Conservation (phyloP, 2,329 filamentous ascomycete species). For the Fusarium chaquense region DNA sequence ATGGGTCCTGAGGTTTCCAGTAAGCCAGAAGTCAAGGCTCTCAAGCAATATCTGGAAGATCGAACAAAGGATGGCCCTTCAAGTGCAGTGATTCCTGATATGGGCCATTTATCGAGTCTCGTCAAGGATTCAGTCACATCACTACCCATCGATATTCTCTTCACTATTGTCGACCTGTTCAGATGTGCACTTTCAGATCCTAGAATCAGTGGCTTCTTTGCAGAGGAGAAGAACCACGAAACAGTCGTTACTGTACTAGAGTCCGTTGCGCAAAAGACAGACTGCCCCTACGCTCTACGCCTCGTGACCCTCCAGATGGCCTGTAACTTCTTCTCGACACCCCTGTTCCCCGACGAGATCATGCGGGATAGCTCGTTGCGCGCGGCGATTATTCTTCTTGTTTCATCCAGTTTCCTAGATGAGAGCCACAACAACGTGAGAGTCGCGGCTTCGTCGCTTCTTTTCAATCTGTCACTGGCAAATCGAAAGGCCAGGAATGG, state of each 20-base stretch:
- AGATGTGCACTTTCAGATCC: conserved; percentile 81
- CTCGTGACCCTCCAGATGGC: conserved; percentile 85
- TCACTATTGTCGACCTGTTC: conserved; percentile 87
- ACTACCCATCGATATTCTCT: conserved; percentile 75
- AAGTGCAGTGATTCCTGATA: conserved; percentile 77
- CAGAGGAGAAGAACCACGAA: conserved; percentile 75
- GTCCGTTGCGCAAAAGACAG: conserved; percentile 66
- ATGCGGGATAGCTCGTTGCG: conserved; percentile 65
- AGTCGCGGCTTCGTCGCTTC: conserved; percentile 83
- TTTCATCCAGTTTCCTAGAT: conserved; percentile 84
- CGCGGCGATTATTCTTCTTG: conserved; percentile 72
- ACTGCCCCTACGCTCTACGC: conserved; percentile 82
- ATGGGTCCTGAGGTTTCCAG: conserved; percentile 71
- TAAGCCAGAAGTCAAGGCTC: conserved; percentile 69
- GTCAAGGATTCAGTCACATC: conserved; percentile 66
- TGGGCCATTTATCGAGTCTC: conserved; percentile 73
- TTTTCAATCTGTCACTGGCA: conserved; percentile 82
- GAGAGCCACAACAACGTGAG: conserved; percentile 78
- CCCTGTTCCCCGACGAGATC: conserved; percentile 75
- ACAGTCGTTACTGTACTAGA: conserved; percentile 73
- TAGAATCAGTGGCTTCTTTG: conserved; percentile 83
- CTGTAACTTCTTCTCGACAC: conserved; percentile 86
- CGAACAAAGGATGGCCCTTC: conserved; percentile 69
- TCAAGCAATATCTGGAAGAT: conserved; percentile 78
- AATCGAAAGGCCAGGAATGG: conserved; percentile 75